Conservation (phyloP, 2,329 filamentous ascomycete species). For the Scytalidium lignicola region DNA sequence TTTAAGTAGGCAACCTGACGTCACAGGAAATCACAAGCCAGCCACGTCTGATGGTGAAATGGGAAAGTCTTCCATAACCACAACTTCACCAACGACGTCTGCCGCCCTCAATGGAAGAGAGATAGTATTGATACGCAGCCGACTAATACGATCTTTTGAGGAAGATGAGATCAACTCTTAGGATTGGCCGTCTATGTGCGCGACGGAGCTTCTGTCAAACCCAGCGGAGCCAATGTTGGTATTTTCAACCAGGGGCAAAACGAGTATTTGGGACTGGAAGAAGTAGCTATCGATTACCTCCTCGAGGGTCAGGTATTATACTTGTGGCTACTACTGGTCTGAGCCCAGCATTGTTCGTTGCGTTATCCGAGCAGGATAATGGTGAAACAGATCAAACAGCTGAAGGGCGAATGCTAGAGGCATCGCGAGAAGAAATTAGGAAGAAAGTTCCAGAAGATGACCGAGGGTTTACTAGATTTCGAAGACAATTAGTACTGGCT, state of each 20-base stretch:
- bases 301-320: constrained; percentile 13
- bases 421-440: constrained; percentile 70
- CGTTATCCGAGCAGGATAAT: constrained; percentile 52
- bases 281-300: constrained; percentile 10
- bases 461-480: constrained; percentile 51
- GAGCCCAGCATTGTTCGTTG: constrained; percentile 52
- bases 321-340: constrained; percentile 29
- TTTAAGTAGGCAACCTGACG: background rate
- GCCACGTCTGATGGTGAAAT: background rate
- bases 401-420: constrained; percentile 82
- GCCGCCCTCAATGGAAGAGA: constrained; percentile 18
- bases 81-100: background rate
- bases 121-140: constrained; percentile 11
- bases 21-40: background rate
- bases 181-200: constrained; percentile 39
- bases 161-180: constrained; percentile 40
- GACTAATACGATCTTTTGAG: constrained; percentile 3
- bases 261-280: constrained; percentile 9
- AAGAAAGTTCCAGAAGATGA: constrained; percentile 62
- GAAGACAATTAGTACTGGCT: constrained; percentile 58
- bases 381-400: constrained; percentile 58
- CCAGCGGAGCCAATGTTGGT: constrained; percentile 18
- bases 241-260: constrained; percentile 9
- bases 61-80: background rate
- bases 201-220: constrained; percentile 30